Evolutionary conservation across 352 stramenopile genomes (phyloP).

Genomic region (Halophytophthora polymorphica): DNA sequence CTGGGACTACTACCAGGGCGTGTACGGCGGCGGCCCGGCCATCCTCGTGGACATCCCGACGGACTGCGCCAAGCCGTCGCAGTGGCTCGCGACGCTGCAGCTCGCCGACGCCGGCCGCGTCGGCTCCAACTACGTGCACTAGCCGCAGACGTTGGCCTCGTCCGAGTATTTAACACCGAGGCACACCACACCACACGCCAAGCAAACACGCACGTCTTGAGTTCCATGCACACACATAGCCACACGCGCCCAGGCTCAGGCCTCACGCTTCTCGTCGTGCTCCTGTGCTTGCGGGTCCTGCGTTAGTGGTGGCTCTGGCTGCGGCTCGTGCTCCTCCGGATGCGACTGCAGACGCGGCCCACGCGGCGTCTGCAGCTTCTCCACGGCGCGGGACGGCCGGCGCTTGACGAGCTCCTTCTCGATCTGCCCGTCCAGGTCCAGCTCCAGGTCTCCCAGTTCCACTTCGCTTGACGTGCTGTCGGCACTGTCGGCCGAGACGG

Average conservation of each 20-base stretch:
- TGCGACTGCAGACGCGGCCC: too few relatives aligned
- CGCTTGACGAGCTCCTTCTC: conserved; percentile 59
- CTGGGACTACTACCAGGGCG: conserved; percentile 70
- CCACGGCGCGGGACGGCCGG: conserved; percentile 43
- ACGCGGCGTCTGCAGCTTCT: conserved; percentile 7
- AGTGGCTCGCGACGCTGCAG: conserved; percentile 51
- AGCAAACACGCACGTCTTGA: neutral
- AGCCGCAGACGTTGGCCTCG: too few relatives aligned
- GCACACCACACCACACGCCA: neutral
- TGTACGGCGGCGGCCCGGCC: conserved; percentile 67
- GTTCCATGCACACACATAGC: neutral
- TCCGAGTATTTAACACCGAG: too few relatives aligned
- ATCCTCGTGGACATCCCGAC: conserved; percentile 65
- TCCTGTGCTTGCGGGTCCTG: too few relatives aligned
- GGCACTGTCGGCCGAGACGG: conserved; percentile 27
- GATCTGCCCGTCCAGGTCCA: conserved; percentile 73
- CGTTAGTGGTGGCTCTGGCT: too few relatives aligned
- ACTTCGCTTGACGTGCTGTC: conserved; percentile 26
- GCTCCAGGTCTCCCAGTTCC: conserved; percentile 51
- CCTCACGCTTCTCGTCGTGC: too few relatives aligned
- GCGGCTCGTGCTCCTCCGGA: too few relatives aligned
- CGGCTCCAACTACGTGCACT: conserved; percentile 64
- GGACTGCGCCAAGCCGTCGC: conserved; percentile 44
- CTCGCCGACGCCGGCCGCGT: conserved; percentile 55
- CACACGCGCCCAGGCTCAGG: neutral